Base-by-base conservation (phyloP, 2,329 filamentous ascomycete species). In the Aspergillus sp. region DNA sequence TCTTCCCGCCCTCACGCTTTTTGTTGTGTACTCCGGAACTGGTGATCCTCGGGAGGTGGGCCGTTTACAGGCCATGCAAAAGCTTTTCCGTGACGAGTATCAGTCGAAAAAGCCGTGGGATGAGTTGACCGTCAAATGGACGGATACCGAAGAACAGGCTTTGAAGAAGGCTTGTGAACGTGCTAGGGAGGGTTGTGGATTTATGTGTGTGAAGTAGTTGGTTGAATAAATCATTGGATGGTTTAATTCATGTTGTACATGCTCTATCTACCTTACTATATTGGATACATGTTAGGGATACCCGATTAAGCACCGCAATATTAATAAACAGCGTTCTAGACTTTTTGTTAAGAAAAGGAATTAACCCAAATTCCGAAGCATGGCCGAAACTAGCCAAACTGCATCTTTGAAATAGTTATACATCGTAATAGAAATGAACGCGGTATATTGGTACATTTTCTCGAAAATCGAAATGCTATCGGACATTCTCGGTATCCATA, bases 21-120 rank as follows among this genome's bases (percentile, higher is more conserved):
- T 88, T 55, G 78, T 88, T 27, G 80, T 88, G 31, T 88, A 87
- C 69, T 84, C 81, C 57, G 86, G 86, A n/a, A 86, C 84, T 2
- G 84, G 84, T 31, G 84, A 88, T 65, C 85, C 85, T 23, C 75
- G 83, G 31, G 81, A 85, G 55, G 77, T 85, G 44, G 73, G 77
- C 41, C 79, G 82, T 27, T 70, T 87, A 64, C 84, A 86, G 65
- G 75, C 73, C 1, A 75, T 86, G 75, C 82, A 86, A 56, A 78
- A 80, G 63, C 75, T 75, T 55, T 84, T 83, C 68, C 80, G 80
- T 55, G 76, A 80, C 53, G 85, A 87, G 66, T 87, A 82, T 65
- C 75, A 78, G 56, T 78, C 80, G 19, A 83, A 82, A 71, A 86
- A 86, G 56, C 75, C 75, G 23, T 88, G 85, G 85, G 82, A 87